Percentiles rank a stretch among this genome's conserved stretches.
Conservation (phyloP, 2,329 filamentous ascomycete genomes). For the Apiospora marii region DNA sequence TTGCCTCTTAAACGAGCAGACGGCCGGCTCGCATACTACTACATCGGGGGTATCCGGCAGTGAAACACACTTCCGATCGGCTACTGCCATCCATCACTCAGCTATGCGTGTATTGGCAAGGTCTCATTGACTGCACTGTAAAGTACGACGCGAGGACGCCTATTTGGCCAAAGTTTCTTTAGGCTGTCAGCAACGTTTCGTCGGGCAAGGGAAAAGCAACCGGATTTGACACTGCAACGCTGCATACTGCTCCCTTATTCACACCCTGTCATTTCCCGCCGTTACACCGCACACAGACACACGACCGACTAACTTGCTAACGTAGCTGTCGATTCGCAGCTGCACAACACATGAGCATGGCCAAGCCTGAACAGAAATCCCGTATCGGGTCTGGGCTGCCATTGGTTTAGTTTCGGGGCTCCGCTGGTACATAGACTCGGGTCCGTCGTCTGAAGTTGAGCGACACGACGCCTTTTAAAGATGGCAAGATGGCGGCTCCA, state of each 20-base stretch:
- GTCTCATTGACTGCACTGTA: not conserved
- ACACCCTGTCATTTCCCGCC: constrained; percentile 16
- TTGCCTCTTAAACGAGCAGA: not conserved
- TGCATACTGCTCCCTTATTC: not conserved
- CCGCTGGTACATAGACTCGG: constrained; percentile 1
- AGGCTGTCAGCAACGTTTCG: constrained; percentile 14
- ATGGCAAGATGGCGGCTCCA: constrained; percentile 3
- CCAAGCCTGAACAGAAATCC: not conserved
- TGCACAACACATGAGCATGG: not conserved
- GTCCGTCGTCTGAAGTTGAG: constrained; percentile 25
- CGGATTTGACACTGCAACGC: not conserved
- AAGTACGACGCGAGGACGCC: not conserved
- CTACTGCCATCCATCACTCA: not conserved
- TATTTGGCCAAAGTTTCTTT: not conserved
- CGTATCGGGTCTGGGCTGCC: not conserved
- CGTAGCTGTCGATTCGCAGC: not conserved
- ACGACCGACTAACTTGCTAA: not conserved
- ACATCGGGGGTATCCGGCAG: not conserved
- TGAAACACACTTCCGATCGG: not conserved
- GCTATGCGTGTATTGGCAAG: not conserved
- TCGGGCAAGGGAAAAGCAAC: not conserved
- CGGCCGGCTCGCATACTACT: not conserved
- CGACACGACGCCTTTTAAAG: constrained; percentile 8
- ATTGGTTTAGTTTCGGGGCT: constrained; percentile 12
- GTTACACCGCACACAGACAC: not conserved